phyloP scores from a whole-genome alignment of 495 filamentous ascomycete species.

The Hypoxylon subgilvum region DNA sequence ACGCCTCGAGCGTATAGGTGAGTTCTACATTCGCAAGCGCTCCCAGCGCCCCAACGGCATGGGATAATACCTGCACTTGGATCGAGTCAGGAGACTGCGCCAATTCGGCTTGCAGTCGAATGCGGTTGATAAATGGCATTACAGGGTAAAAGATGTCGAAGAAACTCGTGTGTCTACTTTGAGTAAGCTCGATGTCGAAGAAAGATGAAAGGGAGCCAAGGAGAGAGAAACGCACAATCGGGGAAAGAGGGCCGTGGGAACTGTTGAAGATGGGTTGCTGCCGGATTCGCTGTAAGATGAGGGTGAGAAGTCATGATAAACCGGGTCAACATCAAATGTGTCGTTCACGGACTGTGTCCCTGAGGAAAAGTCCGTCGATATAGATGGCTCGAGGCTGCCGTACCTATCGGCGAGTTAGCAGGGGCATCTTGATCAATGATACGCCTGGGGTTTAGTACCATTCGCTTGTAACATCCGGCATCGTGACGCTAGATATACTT shows the following conservation, averaged over 20 bases:
- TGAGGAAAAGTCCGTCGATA: conserved; percentile 3
- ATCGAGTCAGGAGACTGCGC: not conserved
- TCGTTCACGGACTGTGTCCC: conserved; percentile 7
- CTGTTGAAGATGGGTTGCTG: not conserved
- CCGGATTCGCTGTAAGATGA: conserved; percentile 6
- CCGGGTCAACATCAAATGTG: conserved; percentile 7
- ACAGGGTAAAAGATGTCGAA: conserved; percentile 9
- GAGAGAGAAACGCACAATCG: not conserved
- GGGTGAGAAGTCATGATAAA: conserved; percentile 4
- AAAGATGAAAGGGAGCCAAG: too few species aligned
- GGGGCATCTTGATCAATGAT: not conserved
- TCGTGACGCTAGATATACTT: not conserved
- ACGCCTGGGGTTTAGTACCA: not conserved
- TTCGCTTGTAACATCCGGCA: not conserved
- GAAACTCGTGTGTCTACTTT: not conserved
- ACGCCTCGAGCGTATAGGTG: conserved; percentile 3
- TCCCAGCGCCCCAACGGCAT: conserved; percentile 12
- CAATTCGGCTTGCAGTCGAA: conserved; percentile 12
- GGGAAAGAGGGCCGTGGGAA: not conserved
- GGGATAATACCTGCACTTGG: conserved; percentile 7
- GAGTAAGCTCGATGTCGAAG: not conserved
- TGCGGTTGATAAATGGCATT: conserved; percentile 11
- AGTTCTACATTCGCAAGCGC: not conserved
- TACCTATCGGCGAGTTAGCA: not conserved
- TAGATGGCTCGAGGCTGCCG: not conserved